Evolutionary conservation across 768 basidiomycete species (phyloP).

Genomic region (Dentipellis fragilis): DNA sequence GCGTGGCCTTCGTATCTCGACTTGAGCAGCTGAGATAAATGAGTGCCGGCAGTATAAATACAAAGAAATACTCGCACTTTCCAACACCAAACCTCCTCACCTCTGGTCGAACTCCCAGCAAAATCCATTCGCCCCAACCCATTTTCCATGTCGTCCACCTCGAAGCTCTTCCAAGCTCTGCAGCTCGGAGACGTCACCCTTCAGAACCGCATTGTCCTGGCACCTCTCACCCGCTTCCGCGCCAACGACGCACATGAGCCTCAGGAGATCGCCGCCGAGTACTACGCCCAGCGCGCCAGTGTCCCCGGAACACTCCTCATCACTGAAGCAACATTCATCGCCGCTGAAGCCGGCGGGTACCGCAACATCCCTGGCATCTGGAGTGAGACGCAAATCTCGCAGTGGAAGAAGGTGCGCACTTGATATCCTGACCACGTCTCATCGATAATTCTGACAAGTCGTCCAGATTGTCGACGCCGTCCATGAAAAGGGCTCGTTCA

Average conservation of each 20-base stretch:
- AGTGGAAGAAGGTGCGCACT: slow-evolving; percentile 1
- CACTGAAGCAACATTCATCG: slow-evolving; percentile 25
- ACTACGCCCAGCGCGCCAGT: slow-evolving; percentile 8
- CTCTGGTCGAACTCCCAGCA: too few relatives aligned
- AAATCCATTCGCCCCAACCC: too few relatives aligned
- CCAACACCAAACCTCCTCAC: too few relatives aligned
- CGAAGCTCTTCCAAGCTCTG: slow-evolving; percentile 15
- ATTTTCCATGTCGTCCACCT: neutral
- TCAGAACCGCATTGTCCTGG: slow-evolving; percentile 14
- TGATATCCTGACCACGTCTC: too few relatives aligned
- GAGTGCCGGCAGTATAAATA: too few relatives aligned
- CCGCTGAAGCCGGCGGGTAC: slow-evolving; percentile 17
- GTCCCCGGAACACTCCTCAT: slow-evolving; percentile 14
- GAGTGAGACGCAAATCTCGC: neutral
- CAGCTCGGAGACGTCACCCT: slow-evolving; percentile 11
- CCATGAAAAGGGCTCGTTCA: slow-evolving; percentile 24
- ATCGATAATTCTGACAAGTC: neutral
- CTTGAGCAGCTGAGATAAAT: too few relatives aligned
- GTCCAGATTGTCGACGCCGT: slow-evolving; percentile 22
- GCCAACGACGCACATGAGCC: slow-evolving; percentile 6
- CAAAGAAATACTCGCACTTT: too few relatives aligned
- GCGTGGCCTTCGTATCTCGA: too few relatives aligned
- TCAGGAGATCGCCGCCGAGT: slow-evolving; percentile 2
- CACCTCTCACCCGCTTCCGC: slow-evolving; percentile 16
- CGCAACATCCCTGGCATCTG: slow-evolving; percentile 22